These are phyloP conservation scores for Tricholoma hemisulphureum DNA, from an alignment of 768 basidiomycete genomes.

Conservation along the genomic window DNA sequence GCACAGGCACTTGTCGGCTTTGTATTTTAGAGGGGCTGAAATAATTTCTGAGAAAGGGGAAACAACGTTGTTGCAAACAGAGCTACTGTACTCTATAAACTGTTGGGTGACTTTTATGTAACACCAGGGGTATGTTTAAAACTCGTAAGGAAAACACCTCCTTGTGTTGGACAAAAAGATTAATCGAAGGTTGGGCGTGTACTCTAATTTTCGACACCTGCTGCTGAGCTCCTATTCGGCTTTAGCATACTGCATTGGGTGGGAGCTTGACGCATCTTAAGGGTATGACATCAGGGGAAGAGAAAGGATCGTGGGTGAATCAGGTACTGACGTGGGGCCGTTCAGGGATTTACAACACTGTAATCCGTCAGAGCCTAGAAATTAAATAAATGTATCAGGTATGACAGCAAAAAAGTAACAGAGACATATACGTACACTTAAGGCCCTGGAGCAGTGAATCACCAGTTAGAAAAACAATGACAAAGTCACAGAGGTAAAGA, in stretches of 20 bases:
- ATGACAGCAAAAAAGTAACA: not conserved
- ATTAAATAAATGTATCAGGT: not conserved
- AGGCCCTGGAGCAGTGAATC: not conserved
- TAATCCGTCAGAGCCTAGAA: not conserved
- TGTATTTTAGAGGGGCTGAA: too few relatives aligned
- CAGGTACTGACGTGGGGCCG: not conserved
- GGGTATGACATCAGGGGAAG: not conserved
- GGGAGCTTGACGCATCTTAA: not conserved
- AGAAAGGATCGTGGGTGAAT: not conserved
- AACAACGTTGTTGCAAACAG: too few relatives aligned
- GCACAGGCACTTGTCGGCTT: too few relatives aligned
- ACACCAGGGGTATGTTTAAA: too few relatives aligned
- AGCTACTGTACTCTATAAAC: too few relatives aligned
- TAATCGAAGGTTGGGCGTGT: not conserved
- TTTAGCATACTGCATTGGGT: not conserved
- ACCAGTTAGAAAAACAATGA: not conserved
- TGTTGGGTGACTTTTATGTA: too few relatives aligned
- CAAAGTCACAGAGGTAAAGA: not conserved
- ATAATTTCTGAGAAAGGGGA: too few relatives aligned
- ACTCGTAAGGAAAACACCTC: too few relatives aligned
- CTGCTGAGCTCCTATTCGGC: not conserved
- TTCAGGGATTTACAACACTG: not conserved
- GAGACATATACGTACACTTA: not conserved
- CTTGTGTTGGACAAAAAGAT: too few relatives aligned
- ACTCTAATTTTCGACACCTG: too few relatives aligned